Conservation (phyloP, 2,329 filamentous ascomycete genomes). For the Cercospora sojina region DNA sequence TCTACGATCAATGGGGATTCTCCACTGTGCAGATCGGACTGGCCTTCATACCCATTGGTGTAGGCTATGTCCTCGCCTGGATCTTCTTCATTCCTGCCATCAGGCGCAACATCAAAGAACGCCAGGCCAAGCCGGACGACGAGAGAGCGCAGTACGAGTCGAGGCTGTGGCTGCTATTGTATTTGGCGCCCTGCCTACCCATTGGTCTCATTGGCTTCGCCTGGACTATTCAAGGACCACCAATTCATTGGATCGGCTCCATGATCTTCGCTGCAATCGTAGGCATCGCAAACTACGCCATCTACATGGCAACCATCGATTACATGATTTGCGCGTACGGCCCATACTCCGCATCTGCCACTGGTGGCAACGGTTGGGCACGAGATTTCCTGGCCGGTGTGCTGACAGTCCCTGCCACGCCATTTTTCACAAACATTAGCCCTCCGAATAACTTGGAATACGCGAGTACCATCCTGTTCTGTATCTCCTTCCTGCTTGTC, state of each 20-base stretch:
- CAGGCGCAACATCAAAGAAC: slow-evolving; percentile 53
- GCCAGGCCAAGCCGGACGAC: slow-evolving; percentile 50
- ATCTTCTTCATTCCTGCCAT: slow-evolving; percentile 58
- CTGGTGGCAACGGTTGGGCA: slow-evolving; percentile 73
- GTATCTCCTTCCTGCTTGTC: slow-evolving; percentile 52
- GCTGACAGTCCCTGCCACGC: slow-evolving; percentile 66
- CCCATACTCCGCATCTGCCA: slow-evolving; percentile 71
- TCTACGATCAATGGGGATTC: slow-evolving; percentile 69
- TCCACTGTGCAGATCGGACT: slow-evolving; percentile 59
- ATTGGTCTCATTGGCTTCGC: slow-evolving; percentile 72
- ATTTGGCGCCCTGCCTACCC: slow-evolving; percentile 60
- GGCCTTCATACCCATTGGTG: slow-evolving; percentile 64
- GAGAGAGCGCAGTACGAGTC: slow-evolving; percentile 62
- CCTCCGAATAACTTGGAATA: slow-evolving; percentile 49
- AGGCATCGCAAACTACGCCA: slow-evolving; percentile 64
- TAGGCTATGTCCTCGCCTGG: slow-evolving; percentile 68
- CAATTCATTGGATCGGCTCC: slow-evolving; percentile 67
- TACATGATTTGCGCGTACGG: slow-evolving; percentile 77
- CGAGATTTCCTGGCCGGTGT: slow-evolving; percentile 74
- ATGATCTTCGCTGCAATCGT: slow-evolving; percentile 67
- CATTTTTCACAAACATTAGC: slow-evolving; percentile 53
- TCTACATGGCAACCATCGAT: slow-evolving; percentile 70
- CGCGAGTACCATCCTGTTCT: slow-evolving; percentile 57
- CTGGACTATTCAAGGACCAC: slow-evolving; percentile 66
- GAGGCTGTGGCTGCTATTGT: slow-evolving; percentile 67